Percentiles rank a stretch among this genome's conserved stretches.
phyloP scores from a whole-genome alignment of 2,329 filamentous ascomycete genomes.

The Microascus cirrosus region DNA sequence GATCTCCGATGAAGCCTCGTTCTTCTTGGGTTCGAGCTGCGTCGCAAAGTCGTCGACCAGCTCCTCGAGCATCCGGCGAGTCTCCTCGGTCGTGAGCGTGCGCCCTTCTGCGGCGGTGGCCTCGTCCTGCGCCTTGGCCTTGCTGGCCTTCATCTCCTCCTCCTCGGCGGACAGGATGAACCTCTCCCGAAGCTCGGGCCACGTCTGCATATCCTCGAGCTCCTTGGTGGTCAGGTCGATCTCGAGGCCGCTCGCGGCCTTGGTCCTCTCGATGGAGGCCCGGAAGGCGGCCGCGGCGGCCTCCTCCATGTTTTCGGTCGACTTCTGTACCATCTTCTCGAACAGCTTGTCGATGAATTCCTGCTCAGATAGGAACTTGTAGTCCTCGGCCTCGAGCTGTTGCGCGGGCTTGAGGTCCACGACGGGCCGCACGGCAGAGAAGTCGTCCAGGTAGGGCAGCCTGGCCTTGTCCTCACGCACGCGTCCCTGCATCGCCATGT shows the following conservation, averaged over 20 bases:
- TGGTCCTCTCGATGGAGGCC: conserved; percentile 28
- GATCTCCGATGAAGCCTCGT: conserved; percentile 12
- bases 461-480: conserved; percentile 62
- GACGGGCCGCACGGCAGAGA: conserved; percentile 63
- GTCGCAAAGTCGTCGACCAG: conserved; percentile 7
- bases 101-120: conserved; percentile 15
- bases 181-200: conserved; percentile 19
- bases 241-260: conserved; percentile 27
- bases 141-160: conserved; percentile 9
- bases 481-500: conserved; percentile 63
- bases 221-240: conserved; percentile 39
- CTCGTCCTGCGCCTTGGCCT: conserved; percentile 21
- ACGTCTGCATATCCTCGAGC: conserved; percentile 14
- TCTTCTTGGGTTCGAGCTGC: neutral
- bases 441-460: conserved; percentile 72
- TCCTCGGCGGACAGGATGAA: conserved; percentile 6
- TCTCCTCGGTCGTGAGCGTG: conserved; percentile 10
- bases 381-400: conserved; percentile 37
- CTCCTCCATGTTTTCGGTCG: conserved; percentile 34
- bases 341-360: conserved; percentile 32
- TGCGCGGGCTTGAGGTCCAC: conserved; percentile 57
- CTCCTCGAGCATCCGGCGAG: conserved; percentile 8
- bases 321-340: conserved; percentile 33
- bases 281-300: conserved; percentile 29
- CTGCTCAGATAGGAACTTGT: conserved; percentile 46